phyloP scores from a whole-genome alignment of 345 rosid genomes.

The Turritis glabra region DNA sequence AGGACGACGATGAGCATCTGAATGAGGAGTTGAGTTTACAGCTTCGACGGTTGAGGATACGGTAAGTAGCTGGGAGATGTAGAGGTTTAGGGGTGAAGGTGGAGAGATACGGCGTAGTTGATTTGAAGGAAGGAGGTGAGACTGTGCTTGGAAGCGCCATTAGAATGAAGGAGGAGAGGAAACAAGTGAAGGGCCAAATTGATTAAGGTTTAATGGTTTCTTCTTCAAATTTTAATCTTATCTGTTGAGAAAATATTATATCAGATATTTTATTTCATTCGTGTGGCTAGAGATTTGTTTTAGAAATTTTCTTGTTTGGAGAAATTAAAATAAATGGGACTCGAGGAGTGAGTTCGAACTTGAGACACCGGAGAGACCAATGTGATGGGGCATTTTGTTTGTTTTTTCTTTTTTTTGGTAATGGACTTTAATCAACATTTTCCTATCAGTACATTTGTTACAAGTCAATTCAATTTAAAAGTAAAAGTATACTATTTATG shows the following conservation, averaged over 20 bases:
- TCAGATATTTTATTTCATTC: slow-evolving; percentile 17
- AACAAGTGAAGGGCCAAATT: background rate
- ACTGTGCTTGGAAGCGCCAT: slow-evolving; percentile 78
- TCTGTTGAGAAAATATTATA: background rate
- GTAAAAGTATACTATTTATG: no score
- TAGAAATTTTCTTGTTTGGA: background rate
- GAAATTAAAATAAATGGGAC: background rate
- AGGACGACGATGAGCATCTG: slow-evolving; percentile 37
- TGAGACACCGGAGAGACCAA: background rate
- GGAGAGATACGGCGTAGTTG: slow-evolving; percentile 28
- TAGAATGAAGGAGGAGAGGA: background rate
- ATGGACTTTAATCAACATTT: no score
- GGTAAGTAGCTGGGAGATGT: background rate
- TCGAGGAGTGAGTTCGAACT: background rate
- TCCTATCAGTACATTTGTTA: no score
- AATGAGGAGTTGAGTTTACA: slow-evolving; percentile 31
- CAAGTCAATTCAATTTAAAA: no score
- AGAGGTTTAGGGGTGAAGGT: slow-evolving; percentile 27
- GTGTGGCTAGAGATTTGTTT: background rate
- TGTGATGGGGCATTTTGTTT: background rate
- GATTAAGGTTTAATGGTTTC: slow-evolving; percentile 9
- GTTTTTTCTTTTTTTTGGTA: no score
- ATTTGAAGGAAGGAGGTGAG: slow-evolving; percentile 39
- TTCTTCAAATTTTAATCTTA: background rate
- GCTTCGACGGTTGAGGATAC: slow-evolving; percentile 17